Percentiles rank a stretch among this genome's conserved stretches.
These are phyloP conservation scores for Colletotrichum gloeosporioides DNA, from an alignment of 2,329 filamentous ascomycete genomes.

Conservation along the genomic window DNA sequence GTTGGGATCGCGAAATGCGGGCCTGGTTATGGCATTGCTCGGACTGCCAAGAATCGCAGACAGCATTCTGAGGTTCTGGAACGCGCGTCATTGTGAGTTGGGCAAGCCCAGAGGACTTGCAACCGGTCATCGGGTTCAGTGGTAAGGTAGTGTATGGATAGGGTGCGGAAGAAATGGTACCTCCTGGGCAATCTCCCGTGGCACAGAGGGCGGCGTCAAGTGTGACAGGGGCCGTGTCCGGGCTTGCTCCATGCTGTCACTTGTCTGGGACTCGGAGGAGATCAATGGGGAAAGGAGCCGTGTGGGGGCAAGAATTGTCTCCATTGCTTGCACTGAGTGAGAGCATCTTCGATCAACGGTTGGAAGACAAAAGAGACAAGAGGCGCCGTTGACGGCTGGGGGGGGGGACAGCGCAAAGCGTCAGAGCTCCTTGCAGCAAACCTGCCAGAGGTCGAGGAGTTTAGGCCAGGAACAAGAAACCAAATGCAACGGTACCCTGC, in stretches of 20 bases:
- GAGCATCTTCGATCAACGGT: not conserved
- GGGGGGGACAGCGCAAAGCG: not conserved
- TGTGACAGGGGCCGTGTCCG: not conserved
- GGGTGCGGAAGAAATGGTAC: not conserved
- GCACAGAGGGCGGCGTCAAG: not conserved
- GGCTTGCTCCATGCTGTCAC: not conserved
- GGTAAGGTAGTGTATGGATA: not conserved
- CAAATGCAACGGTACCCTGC: not conserved
- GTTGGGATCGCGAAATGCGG: not conserved
- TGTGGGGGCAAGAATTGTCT: not conserved
- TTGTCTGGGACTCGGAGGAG: not conserved
- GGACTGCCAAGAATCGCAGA: slow-evolving; percentile 2
- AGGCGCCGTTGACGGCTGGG: not conserved
- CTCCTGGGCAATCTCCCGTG: not conserved
- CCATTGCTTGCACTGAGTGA: not conserved
- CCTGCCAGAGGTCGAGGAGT: not conserved
- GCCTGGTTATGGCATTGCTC: not conserved
- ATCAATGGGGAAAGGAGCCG: slow-evolving; percentile 7
- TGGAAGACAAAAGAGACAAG: not conserved
- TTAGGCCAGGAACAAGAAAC: not conserved
- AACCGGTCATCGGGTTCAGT: not conserved
- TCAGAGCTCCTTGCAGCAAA: not conserved
- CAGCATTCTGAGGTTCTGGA: not conserved
- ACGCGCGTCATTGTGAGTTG: slow-evolving; percentile 1
- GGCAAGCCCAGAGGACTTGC: not conserved